Conservation (phyloP, 2,329 filamentous ascomycete species). For the Ophiostoma perfectum region DNA sequence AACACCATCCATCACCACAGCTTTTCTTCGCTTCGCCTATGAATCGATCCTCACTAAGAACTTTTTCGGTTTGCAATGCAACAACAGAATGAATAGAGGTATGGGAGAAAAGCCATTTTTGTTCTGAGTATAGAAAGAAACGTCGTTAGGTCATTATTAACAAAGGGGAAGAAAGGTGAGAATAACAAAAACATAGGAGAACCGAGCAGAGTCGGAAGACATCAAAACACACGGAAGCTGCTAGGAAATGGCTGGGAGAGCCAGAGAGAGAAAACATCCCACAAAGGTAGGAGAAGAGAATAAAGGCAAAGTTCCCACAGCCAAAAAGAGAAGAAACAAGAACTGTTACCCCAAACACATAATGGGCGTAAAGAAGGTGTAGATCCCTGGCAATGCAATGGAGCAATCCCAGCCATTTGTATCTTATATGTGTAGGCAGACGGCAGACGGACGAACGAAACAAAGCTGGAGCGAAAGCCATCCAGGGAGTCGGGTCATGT, state of each 20-base stretch:
- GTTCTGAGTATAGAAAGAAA: slow-evolving; percentile 16
- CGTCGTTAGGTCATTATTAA: slow-evolving; percentile 22
- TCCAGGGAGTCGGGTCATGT: background rate
- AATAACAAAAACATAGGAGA: slow-evolving; percentile 10
- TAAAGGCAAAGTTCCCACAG: background rate
- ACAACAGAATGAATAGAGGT: background rate
- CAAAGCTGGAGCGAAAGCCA: too few species aligned
- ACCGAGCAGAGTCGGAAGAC: background rate
- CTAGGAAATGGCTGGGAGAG: background rate
- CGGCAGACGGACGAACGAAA: background rate
- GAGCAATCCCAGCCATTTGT: background rate
- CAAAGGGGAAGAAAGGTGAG: slow-evolving; percentile 12
- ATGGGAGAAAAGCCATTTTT: slow-evolving; percentile 16
- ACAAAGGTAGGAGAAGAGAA: background rate
- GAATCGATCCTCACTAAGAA: background rate
- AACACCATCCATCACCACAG: background rate
- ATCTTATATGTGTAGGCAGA: background rate
- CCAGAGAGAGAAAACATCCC: background rate
- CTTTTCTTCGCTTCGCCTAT: background rate
- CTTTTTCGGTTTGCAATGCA: background rate
- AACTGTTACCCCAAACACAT: slow-evolving; percentile 12
- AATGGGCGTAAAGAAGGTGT: slow-evolving; percentile 2
- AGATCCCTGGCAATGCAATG: background rate
- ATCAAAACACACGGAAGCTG: background rate
- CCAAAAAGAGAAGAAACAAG: slow-evolving; percentile 10